Evolutionary conservation across 805 yeast species (phyloP), one percentile per base, ranked within the genome.

Genomic region (Kodamaea jinghongensis): DNA sequence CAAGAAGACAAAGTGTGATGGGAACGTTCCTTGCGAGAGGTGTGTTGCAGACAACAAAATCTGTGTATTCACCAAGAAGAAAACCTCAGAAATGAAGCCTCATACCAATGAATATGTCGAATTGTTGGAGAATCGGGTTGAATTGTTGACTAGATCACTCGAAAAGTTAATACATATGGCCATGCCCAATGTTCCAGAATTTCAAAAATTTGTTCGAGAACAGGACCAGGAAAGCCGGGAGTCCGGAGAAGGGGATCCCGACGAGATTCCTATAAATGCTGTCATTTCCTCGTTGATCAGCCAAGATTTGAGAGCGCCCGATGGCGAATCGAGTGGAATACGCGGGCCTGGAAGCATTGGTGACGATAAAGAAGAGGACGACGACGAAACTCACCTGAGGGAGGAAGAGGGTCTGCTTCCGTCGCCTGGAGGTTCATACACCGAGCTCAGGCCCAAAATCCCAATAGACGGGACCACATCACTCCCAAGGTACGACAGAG

Each of bases 51-150:
- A 78, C 47, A 79, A 79, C 56, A 77, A 76, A 51, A 67, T 78
- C 23, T 79, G 85, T 54, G 72, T 77, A 2, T 79, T 76, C 51
- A 73, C 79, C 1, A 81, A 79, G 45, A 68, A 78, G 51, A 73
- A 70, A 53, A 73, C 71, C 46, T 61, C 64, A 34, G 73, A 67
- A 41, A 83, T 80, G 33, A 79, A 78, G 53, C 61, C 64, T 17
- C 79, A 78, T 45, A 80, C 85, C 2, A 56, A 61, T 29, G 83
- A 82, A 4, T 80, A 81, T 46, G 82, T 80, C 8, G 86, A 81
- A 48, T 58, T 81, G 39, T 60, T 81, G 26, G 86, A 81, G 47
- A 75, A 79, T 20, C 56, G 86, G 34, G 55, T 78, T 27, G 76
- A 72, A 32, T 57, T 81, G 30, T 60, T 81, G 15, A 72, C 78